Evolutionary conservation across 1,139 yeast genomes (phyloP).

Genomic region (Geotrichum aggregatum): DNA sequence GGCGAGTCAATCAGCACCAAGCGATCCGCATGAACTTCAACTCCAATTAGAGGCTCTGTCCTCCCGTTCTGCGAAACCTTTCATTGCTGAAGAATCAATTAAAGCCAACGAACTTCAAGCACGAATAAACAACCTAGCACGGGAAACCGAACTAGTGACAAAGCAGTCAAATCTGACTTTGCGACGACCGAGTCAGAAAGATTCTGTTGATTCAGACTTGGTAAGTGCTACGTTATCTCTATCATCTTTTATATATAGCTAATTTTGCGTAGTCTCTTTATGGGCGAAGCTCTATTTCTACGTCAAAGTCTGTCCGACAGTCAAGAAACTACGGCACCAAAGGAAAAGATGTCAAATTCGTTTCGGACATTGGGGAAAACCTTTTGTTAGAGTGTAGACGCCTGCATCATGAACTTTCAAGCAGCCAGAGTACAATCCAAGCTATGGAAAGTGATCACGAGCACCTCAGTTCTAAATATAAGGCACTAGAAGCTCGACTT

Average conservation of each 20-base stretch:
- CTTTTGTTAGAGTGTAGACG: constrained; percentile 74
- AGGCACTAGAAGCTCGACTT: constrained; percentile 37
- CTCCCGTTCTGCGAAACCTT: constrained; percentile 3
- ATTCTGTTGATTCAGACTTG: constrained; percentile 10
- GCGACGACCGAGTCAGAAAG: constrained; percentile 4
- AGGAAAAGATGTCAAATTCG: constrained; percentile 66
- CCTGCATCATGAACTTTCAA: constrained; percentile 52
- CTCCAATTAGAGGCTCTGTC: constrained; percentile 18
- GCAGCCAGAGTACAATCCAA: constrained; percentile 49
- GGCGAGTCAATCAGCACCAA: constrained; percentile 19
- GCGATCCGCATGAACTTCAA: constrained; percentile 21
- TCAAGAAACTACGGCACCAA: constrained; percentile 21
- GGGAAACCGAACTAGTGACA: constrained; percentile 14
- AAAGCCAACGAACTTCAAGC: constrained; percentile 17
- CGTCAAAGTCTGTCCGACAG: constrained; percentile 12
- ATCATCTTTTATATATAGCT: neutral
- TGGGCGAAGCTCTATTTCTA: constrained; percentile 2
- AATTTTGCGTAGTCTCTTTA: constrained; percentile 1
- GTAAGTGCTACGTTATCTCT: constrained; percentile 1
- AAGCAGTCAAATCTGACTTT: constrained; percentile 11
- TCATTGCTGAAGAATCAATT: constrained; percentile 9
- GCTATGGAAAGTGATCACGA: constrained; percentile 42
- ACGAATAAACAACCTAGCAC: constrained; percentile 13
- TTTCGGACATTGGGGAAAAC: constrained; percentile 78
- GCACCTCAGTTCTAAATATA: constrained; percentile 41